Base-by-base conservation (phyloP, 2,329 filamentous ascomycete species). In the Cladophialophora immunda region DNA sequence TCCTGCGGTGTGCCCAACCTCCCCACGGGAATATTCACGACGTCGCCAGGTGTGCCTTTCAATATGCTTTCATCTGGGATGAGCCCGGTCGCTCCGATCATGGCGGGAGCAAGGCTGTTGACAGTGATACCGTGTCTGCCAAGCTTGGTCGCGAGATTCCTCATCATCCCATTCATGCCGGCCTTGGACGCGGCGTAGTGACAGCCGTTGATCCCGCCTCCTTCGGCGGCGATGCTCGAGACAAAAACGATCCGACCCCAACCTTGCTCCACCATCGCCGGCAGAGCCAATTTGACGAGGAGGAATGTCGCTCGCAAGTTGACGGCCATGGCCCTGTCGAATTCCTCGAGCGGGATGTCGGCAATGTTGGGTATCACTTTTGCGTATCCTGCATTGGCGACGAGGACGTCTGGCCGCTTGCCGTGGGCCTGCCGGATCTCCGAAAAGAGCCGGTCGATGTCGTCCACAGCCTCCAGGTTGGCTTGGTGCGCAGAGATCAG, bases 101-200 rank as follows among this genome's bases (percentile, higher is more conserved):
- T 89, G 2, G 88, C 88, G 0, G 88, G 88, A 2, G 87, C 86
- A n/a, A 90, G 86, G 68, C 89, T 87, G 66, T 90, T 90, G 62
- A 89, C 86, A 15, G 87, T 88, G 70, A 90, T 87, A 41, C 87
- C 87, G 71, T 82, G 82, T 63, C 83, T 81, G 1, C 86, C 87
- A n/a, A 89, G 81, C 53, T 86, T 85, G 0, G 81, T 83, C 0
- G 87, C 83, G 41, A 90, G 79, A 68, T 89, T 90, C 74, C 84
- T 86, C 85, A 89, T 89, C 84, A 90, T 86, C 1, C 85, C 85
- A 4, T 84, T 86, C 68, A 90, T 75, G 2, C 87, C 88, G 6
- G 84, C 87, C 75, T 89, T 89, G 36, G 84, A 86, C 2, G 87
- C 86, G 4, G 70, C 68, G 38, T 71, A 71, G 82, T 81, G 80